Conservation (phyloP, 2,329 filamentous ascomycete genomes). For the Calonectria leucothoes region DNA sequence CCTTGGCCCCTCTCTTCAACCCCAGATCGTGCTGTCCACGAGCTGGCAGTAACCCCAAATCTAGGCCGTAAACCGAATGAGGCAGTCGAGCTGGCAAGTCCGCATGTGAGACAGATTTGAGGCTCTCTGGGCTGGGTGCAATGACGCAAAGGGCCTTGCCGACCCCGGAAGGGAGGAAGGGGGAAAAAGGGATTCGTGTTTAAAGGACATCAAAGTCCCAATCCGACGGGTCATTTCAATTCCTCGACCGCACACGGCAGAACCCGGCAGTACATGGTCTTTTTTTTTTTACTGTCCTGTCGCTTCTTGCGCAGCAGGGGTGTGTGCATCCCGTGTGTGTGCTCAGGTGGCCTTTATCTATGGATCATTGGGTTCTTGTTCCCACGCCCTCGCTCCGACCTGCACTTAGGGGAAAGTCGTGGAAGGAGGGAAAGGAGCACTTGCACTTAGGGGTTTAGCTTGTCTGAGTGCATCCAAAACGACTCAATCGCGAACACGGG, state of each 20-base stretch:
- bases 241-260: slow-evolving; percentile 15
- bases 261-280: slow-evolving; percentile 27
- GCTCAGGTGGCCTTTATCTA: slow-evolving; percentile 25
- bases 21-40: slow-evolving; percentile 33
- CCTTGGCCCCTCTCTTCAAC: slow-evolving; percentile 32
- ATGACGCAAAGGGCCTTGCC: slow-evolving; percentile 21
- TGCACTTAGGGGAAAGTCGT: slow-evolving; percentile 70
- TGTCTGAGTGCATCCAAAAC: slow-evolving; percentile 13
- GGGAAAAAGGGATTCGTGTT: neutral
- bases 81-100: slow-evolving; percentile 20
- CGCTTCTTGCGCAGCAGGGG: slow-evolving; percentile 17
- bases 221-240: neutral
- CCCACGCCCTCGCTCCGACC: slow-evolving; percentile 55
- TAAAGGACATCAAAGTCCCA: neutral
- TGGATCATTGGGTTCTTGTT: slow-evolving; percentile 14
- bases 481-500: slow-evolving; percentile 21
- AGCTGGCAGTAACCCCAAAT: slow-evolving; percentile 22
- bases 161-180: slow-evolving; percentile 1
- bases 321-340: slow-evolving; percentile 11
- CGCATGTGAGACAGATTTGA: slow-evolving; percentile 23
- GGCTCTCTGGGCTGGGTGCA: slow-evolving; percentile 10
- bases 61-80: slow-evolving; percentile 29
- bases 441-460: slow-evolving; percentile 26
- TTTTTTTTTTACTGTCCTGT: slow-evolving; percentile 8
- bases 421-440: slow-evolving; percentile 27